phyloP scores from a whole-genome alignment of 305 asterid species.

The Salvia sclarea region DNA sequence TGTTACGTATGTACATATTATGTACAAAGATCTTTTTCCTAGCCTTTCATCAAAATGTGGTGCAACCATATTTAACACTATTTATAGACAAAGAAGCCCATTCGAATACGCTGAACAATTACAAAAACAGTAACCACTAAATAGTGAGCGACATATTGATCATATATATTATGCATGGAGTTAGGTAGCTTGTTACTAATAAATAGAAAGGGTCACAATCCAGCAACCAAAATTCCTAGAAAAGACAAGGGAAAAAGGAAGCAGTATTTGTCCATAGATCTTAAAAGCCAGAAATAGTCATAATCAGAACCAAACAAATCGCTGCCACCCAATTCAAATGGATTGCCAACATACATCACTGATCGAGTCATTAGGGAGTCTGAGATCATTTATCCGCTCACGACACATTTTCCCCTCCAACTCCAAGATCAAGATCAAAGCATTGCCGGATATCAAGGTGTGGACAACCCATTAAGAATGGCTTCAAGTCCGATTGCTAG shows the following conservation, averaged over 20 bases:
- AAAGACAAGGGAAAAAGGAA: too few species aligned
- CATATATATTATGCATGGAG: too few species aligned
- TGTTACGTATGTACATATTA: too few species aligned
- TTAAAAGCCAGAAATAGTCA: too few species aligned
- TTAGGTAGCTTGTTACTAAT: too few species aligned
- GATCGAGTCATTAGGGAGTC: slow-evolving; percentile 28
- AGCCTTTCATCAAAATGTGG: too few species aligned
- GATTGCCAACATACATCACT: slow-evolving; percentile 25
- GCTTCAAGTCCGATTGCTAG: slow-evolving; percentile 42
- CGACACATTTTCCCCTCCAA: slow-evolving; percentile 32
- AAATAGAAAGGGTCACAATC: too few species aligned
- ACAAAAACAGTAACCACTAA: background rate
- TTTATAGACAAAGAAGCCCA: background rate
- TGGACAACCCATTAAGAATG: slow-evolving; percentile 49
- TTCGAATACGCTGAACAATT: background rate
- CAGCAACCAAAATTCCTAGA: too few species aligned
- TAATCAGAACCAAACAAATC: too few species aligned
- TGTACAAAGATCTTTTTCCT: too few species aligned
- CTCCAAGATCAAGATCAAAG: slow-evolving; percentile 29
- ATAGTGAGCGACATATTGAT: too few species aligned
- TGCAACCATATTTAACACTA: background rate
- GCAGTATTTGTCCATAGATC: too few species aligned
- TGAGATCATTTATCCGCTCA: slow-evolving; percentile 33
- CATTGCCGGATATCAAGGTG: slow-evolving; percentile 38
- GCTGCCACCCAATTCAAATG: background rate